Evolutionary conservation across 1,284 basidiomycete genomes (phyloP).

Genomic region (Vanrija sp.): DNA sequence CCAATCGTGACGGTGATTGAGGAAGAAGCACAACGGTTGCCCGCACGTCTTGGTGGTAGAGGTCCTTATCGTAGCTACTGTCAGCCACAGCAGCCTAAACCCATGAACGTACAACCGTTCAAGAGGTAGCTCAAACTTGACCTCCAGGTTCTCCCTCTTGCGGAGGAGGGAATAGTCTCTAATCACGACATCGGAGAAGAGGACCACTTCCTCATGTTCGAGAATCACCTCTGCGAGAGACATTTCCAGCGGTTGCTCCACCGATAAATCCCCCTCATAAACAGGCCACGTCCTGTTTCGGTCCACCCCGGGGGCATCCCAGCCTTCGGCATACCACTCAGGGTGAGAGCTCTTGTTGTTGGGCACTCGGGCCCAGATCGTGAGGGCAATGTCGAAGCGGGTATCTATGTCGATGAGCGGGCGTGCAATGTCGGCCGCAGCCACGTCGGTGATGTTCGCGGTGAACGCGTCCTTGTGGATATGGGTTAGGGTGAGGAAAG

Average conservation of each 20-base stretch:
- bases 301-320: not conserved
- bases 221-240: not conserved
- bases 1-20: slow-evolving; percentile 4
- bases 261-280: no score
- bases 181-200: slow-evolving; percentile 3
- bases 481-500: no score
- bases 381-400: slow-evolving; percentile 15
- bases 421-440: slow-evolving; percentile 3
- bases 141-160: slow-evolving; percentile 6
- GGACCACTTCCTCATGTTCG: slow-evolving; percentile 4
- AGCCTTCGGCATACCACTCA: slow-evolving; percentile 1
- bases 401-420: slow-evolving; percentile 17
- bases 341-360: slow-evolving; percentile 6
- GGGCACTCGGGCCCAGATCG: slow-evolving; percentile 11
- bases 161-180: slow-evolving; percentile 7
- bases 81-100: not conserved
- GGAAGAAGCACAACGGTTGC: slow-evolving; percentile 15
- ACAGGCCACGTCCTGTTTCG: no score
- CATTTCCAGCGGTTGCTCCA: no score
- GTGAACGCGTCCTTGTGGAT: slow-evolving; percentile 10
- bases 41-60: slow-evolving; percentile 14
- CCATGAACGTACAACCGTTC: slow-evolving; percentile 19
- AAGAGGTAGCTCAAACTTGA: slow-evolving; percentile 20
- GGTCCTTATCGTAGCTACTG: slow-evolving; percentile 15
- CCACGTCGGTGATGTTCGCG: not conserved